These are phyloP conservation scores for Ceratocystiopsis brevicomis DNA, from an alignment of 2,329 filamentous ascomycete species.

Conservation along the genomic window DNA sequence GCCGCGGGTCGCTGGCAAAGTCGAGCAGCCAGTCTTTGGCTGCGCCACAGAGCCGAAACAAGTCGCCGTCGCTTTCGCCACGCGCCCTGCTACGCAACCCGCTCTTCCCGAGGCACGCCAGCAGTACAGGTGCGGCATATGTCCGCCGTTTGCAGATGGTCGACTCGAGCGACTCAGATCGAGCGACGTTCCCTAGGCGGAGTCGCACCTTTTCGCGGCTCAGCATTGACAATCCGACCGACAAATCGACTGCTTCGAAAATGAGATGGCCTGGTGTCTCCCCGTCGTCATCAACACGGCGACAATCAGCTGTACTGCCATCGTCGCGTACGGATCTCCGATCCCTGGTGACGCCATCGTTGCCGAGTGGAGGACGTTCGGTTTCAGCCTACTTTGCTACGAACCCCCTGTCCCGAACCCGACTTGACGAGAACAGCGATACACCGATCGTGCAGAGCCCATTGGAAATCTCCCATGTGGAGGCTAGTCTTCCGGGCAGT, in stretches of 20 bases:
- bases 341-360: not conserved
- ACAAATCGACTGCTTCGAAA: constrained; percentile 2
- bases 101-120: constrained; percentile 20
- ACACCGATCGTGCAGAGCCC: not conserved
- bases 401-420: not conserved
- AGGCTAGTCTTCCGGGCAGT: no score
- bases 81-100: not conserved
- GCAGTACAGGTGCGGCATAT: constrained; percentile 28
- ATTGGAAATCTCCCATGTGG: no score
- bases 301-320: not conserved
- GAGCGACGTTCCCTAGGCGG: constrained; percentile 2
- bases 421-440: no score
- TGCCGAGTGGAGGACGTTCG: constrained; percentile 1
- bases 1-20: no score
- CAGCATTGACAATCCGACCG: not conserved
- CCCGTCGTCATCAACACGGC: not conserved
- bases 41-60: constrained; percentile 1
- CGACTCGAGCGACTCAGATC: constrained; percentile 10
- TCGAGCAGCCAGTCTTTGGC: no score
- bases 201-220: constrained; percentile 1
- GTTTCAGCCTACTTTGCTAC: constrained; percentile 6
- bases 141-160: constrained; percentile 19
- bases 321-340: not conserved
- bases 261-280: not conserved
- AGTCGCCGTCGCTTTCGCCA: constrained; percentile 2